Conservation (phyloP, 2,329 filamentous ascomycete species). For the Waltergamsia citrina region DNA sequence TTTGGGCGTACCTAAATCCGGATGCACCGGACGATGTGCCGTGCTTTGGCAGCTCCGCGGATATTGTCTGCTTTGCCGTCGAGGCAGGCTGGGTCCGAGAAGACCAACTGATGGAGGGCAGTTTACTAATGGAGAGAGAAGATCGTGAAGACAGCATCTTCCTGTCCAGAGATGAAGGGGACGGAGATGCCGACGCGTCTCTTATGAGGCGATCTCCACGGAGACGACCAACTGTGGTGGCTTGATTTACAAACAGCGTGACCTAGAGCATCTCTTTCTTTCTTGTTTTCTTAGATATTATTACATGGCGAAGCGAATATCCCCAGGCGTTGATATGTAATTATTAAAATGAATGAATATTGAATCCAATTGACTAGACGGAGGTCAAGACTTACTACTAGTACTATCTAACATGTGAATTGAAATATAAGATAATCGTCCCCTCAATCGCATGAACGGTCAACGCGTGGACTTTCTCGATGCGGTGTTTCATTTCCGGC, state of each 20-base stretch:
- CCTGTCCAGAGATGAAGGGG: constrained; percentile 15
- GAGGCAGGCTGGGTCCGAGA: constrained; percentile 48
- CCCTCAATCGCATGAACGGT: not conserved
- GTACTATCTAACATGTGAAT: no score
- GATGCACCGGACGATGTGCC: constrained; percentile 35
- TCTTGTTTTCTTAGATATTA: no score
- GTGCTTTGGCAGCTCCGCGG: constrained; percentile 44
- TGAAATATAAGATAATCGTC: no score
- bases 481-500: not conserved
- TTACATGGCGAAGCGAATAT: not conserved
- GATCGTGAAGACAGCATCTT: constrained; percentile 33
- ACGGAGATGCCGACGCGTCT: constrained; percentile 11
- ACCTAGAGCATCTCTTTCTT: no score
- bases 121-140: constrained; percentile 25
- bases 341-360: no score
- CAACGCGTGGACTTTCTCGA: constrained; percentile 1
- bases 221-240: constrained; percentile 3
- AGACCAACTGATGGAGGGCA: constrained; percentile 35
- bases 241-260: no score
- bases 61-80: constrained; percentile 46
- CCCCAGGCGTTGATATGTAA: no score
- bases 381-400: no score
- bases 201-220: constrained; percentile 14
- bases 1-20: constrained; percentile 45
- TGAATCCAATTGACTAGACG: not conserved